Base-by-base conservation (phyloP, 108 stramenopile genomes). In the Fistulifera pelliculosa region DNA sequence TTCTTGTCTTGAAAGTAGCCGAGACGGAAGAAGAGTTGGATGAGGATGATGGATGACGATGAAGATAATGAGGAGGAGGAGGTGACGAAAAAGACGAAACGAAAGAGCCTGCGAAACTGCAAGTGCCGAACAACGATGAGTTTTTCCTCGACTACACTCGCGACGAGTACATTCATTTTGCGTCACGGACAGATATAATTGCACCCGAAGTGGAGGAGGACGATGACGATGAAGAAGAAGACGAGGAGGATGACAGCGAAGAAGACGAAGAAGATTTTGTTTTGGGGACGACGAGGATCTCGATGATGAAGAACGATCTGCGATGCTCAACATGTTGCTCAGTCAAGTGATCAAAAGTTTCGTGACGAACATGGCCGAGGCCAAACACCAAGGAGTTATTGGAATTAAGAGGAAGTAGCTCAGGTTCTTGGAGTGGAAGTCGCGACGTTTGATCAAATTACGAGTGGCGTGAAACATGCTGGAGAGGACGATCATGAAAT, bases 81-180 rank as follows among this genome's bases (percentile, higher is more conserved):
- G 25, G 49, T 17, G 53, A 60, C 11, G 62, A 67, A 25, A 48
- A 62, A n/a, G 26, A 12, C 1, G 42, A 62, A 22, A 25, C 40
- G 11, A 27, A 44, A 15, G 5, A 49, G 14, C 47, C 44, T 7
- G 19, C 11, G 16, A 43, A 53, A 18, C 47, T 64, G 42, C 38
- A 18, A 6, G 70, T 78, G 12, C 71, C 65, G 11, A 25, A 66
- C 43, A 82, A 82, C 53, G 81, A 87, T 15, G 90, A 92, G 23
- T 92, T 92, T 72, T 92, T 92, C 58, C 62, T 87, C 64, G 74
- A 85, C 71, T 92, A 92, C 49, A 85, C 83, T 17, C 64, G 56
- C 47, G 80, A 77, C 0, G 76, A 87, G 38, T 91, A 85, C 56
- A 35, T 85, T 14, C 66, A 69, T 31, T 91, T 91, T 69, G 85